Percentiles rank a stretch among this genome's conserved stretches.
phyloP scores from a whole-genome alignment of 345 rosid genomes.

The Dipteronia sinensis region DNA sequence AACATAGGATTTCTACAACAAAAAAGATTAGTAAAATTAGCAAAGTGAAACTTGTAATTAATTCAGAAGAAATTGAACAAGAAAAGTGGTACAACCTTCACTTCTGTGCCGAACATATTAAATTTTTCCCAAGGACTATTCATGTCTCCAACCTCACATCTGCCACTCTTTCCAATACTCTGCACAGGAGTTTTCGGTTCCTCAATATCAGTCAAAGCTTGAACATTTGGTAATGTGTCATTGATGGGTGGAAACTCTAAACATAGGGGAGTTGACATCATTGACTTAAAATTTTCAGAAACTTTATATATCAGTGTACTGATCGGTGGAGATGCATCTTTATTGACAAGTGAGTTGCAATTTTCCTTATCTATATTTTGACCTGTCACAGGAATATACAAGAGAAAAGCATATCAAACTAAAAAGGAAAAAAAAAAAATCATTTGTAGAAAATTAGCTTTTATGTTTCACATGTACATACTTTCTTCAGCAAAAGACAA shows the following conservation, averaged over 20 bases:
- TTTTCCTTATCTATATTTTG: constrained; percentile 51
- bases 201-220: constrained; percentile 19
- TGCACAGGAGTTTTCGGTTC: constrained; percentile 60
- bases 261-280: constrained; percentile 39
- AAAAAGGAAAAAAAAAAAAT: not conserved
- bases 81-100: constrained; percentile 45
- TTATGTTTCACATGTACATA: constrained; percentile 21
- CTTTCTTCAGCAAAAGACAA: constrained; percentile 35
- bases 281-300: constrained; percentile 53
- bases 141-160: constrained; percentile 22
- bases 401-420: not conserved
- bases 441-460: not conserved
- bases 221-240: constrained; percentile 18
- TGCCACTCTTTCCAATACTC: constrained; percentile 16
- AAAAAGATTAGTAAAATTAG: not conserved
- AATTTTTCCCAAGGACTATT: constrained; percentile 55
- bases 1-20: constrained; percentile 56
- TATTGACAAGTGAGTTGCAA: constrained; percentile 26
- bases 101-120: constrained; percentile 40
- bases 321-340: constrained; percentile 54
- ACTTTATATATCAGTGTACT: constrained; percentile 53
- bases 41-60: not conserved
- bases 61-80: not conserved
- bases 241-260: constrained; percentile 26
- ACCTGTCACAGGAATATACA: constrained; percentile 24